Evolutionary conservation across 2,329 filamentous ascomycete genomes (phyloP), one percentile per base, ranked within the genome.

Genomic region (Ophiostoma sp.): DNA sequence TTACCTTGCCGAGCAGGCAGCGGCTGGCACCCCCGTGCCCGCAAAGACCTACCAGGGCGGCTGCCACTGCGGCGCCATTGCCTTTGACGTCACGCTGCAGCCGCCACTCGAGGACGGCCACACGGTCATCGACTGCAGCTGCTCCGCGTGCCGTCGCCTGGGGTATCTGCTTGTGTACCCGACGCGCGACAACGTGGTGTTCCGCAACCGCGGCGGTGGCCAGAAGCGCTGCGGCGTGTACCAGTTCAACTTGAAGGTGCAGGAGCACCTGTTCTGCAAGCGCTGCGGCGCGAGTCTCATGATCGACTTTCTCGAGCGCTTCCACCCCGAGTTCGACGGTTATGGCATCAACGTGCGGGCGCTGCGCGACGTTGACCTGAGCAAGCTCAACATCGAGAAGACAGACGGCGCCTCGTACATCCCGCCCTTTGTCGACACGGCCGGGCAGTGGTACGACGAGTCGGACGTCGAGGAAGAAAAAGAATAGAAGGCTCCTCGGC

Each of bases 41-140:
- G 18, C 41, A n/a, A 64, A 64, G 11, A 81, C 79, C 1, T 84
- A 86, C 74, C 75, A 80, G 63, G 82, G 78, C 11, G 80, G 79
- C 68, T 86, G 83, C 71, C 83, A 85, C 73, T 85, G 84, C 74
- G 83, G 82, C 62, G 79, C 79, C 67, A 78, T 86, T 69, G 76
- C 79, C 69, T 82, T 84, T 72, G 77, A 78, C 14, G 76, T 84
- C 41, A 80, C 78, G 27, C 77, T 85, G 62, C 81, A 80, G 42
- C 82, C 83, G 38, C 79, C 82, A 40, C 76, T 85, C 41, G 76
- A 79, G 4, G 75, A 81, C 71, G 69, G 49, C 41, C 77, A 81
- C 71, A 75, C 78, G 69, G 78, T 84, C 4, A 64, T 81, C n/a
- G 73, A 79, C 27, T 86, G 84, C 77, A 83, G 81, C 73, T 86